Evolutionary conservation across 2,329 filamentous ascomycete genomes (phyloP).

Genomic region (Colletotrichum ledebouriae): DNA sequence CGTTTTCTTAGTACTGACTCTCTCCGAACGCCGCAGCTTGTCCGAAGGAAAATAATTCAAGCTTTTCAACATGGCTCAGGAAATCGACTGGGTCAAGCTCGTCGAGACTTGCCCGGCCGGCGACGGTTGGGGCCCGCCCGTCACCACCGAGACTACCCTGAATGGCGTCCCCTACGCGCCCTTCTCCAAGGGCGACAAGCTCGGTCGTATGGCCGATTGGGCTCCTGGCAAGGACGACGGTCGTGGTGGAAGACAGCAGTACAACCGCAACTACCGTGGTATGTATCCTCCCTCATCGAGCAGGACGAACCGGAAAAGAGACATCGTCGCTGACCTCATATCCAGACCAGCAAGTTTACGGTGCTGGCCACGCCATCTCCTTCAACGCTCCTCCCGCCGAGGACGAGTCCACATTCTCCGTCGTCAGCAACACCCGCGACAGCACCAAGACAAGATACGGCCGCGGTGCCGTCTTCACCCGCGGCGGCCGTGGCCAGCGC

Average conservation of each 20-base stretch:
- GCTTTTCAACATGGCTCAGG: constrained; percentile 61
- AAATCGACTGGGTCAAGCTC: constrained; percentile 71
- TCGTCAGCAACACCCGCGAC: constrained; percentile 95
- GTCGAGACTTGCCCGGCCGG: constrained; percentile 80
- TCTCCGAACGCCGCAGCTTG: constrained; percentile 11
- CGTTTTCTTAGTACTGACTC: constrained; percentile 14
- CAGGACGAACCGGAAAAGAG: not conserved
- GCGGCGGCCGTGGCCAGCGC: constrained; percentile 84
- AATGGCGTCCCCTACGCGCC: constrained; percentile 97
- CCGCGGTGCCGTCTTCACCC: constrained; percentile 90
- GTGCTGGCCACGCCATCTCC: constrained; percentile 85
- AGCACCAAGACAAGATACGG: constrained; percentile 88
- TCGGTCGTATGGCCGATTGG: constrained; percentile 99
- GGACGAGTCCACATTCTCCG: constrained; percentile 97
- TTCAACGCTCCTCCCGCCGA: constrained; percentile 94
- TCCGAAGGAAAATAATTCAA: constrained; percentile 16
- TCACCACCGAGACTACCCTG: constrained; percentile 87
- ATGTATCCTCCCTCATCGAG: constrained; percentile 45
- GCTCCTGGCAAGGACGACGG: constrained; percentile 85
- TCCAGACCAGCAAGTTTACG: constrained; percentile 95
- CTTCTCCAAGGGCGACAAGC: constrained; percentile 98
- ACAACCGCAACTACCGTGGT: constrained; percentile 95
- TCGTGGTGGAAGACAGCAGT: constrained; percentile 85
- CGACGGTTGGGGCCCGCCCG: constrained; percentile 88
- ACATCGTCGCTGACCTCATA: constrained; percentile 31